A percentile compares a stretch with the other conserved stretches of the same genome.
phyloP scores from a whole-genome alignment of 495 filamentous ascomycete species.

The Daldinia loculata region DNA sequence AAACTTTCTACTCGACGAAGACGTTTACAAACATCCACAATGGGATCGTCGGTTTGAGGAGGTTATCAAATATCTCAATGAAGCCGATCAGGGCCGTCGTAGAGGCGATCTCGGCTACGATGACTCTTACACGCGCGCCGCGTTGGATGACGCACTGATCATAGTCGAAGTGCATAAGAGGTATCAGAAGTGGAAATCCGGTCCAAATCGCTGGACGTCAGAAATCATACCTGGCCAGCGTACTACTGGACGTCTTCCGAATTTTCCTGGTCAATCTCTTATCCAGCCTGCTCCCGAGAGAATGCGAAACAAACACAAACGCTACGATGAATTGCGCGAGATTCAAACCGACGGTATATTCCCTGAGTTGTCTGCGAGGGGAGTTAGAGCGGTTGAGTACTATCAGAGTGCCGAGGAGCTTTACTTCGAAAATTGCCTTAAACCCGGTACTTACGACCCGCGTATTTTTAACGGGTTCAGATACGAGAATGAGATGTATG shows the following conservation, averaged over 20 bases:
- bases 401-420: slow-evolving; percentile 21
- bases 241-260: slow-evolving; percentile 32
- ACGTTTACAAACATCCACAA: slow-evolving; percentile 15
- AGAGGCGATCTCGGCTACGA: slow-evolving; percentile 39
- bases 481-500: slow-evolving; percentile 23
- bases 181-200: slow-evolving; percentile 4
- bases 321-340: slow-evolving; percentile 15
- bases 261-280: slow-evolving; percentile 21
- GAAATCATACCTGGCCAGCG: slow-evolving; percentile 13
- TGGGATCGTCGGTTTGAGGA: slow-evolving; percentile 19
- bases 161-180: slow-evolving; percentile 27
- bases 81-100: slow-evolving; percentile 23
- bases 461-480: slow-evolving; percentile 10
- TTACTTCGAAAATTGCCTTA: slow-evolving; percentile 11
- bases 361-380: not conserved
- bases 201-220: slow-evolving; percentile 34
- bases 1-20: slow-evolving; percentile 39
- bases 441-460: not conserved
- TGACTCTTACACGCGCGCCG: slow-evolving; percentile 4
- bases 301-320: slow-evolving; percentile 29
- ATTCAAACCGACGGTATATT: not conserved
- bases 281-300: slow-evolving; percentile 17
- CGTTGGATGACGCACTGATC: slow-evolving; percentile 33
- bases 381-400: not conserved
- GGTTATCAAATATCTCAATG: slow-evolving; percentile 32